A percentile compares a stretch with the other conserved stretches of the same genome.
These are phyloP conservation scores for Pilobolus umbonatus DNA, from an alignment of 192 early-diverging fungal species.

Conservation along the genomic window DNA sequence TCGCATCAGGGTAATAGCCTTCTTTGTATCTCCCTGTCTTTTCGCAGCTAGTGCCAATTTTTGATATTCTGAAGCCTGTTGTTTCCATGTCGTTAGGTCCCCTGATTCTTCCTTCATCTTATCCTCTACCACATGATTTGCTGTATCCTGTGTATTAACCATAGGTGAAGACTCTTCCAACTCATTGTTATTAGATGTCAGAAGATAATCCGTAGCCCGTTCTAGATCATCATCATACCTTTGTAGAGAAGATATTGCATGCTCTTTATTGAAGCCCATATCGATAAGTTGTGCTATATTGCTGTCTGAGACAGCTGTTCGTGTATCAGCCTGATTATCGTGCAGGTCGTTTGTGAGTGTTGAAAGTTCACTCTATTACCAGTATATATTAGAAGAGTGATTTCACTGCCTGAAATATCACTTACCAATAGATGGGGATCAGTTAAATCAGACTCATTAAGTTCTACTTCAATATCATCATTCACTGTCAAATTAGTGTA, in stretches of 20 bases:
- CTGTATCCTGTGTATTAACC: background rate
- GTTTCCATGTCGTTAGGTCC: background rate
- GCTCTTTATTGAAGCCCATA: constrained; percentile 70
- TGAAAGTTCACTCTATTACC: constrained; percentile 8
- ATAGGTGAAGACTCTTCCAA: background rate
- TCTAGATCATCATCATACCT: constrained; percentile 69
- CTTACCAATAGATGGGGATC: constrained; percentile 68
- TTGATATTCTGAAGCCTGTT: constrained; percentile 22
- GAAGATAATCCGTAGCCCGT: constrained; percentile 70
- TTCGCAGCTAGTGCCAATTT: constrained; percentile 24
- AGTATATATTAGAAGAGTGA: background rate
- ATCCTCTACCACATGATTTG: background rate
- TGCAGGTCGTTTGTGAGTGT: background rate
- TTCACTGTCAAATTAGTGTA: constrained; percentile 31
- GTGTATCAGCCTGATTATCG: background rate
- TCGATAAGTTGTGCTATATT: constrained; percentile 44
- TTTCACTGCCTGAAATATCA: background rate
- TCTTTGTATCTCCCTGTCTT: constrained; percentile 22
- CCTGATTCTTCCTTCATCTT: background rate
- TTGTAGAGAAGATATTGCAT: constrained; percentile 63
- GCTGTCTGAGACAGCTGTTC: background rate
- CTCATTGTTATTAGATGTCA: constrained; percentile 39
- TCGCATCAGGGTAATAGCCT: constrained; percentile 21
- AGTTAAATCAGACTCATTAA: constrained; percentile 70
- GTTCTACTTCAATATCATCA: constrained; percentile 56